Evolutionary conservation across 1,139 yeast genomes (phyloP).

Genomic region (Candida frijolesensis): DNA sequence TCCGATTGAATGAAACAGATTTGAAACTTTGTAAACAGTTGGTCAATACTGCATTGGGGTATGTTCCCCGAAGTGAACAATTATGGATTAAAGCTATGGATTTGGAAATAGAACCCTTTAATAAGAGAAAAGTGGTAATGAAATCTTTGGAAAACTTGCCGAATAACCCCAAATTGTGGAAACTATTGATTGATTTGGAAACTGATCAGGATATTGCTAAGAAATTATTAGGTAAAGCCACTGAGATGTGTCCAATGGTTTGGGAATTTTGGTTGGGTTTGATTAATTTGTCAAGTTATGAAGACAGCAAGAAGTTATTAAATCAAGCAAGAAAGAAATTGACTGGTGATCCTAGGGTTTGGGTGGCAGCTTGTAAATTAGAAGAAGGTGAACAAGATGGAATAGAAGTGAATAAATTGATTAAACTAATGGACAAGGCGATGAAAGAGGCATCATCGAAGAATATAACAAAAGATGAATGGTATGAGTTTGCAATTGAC

Average conservation of each 20-base stretch:
- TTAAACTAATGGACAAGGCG: constrained; percentile 55
- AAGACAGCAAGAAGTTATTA: constrained; percentile 55
- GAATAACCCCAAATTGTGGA: constrained; percentile 52
- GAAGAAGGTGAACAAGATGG: constrained; percentile 56
- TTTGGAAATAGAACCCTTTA: constrained; percentile 57
- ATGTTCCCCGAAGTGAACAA: constrained; percentile 54
- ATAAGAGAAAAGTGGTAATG: constrained; percentile 60
- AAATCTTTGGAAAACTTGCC: constrained; percentile 62
- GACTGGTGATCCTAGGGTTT: constrained; percentile 55
- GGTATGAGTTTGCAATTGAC: constrained; percentile 45
- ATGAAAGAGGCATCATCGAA: constrained; percentile 32
- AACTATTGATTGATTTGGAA: constrained; percentile 51
- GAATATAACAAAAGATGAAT: constrained; percentile 25
- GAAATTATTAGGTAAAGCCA: constrained; percentile 64
- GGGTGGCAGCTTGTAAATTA: constrained; percentile 72
- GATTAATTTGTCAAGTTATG: constrained; percentile 46
- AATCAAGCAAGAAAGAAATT: constrained; percentile 61
- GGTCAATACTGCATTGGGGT: constrained; percentile 66
- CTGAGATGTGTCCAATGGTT: constrained; percentile 66
- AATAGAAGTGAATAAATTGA: constrained; percentile 36
- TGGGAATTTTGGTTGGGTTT: constrained; percentile 64
- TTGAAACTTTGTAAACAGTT: constrained; percentile 49
- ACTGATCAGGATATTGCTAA: constrained; percentile 48
- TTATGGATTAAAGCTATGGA: constrained; percentile 76
- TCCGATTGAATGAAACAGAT: constrained; percentile 63